Conservation (phyloP, 257 asterid genomes). For the Anisodus acutangulus region DNA sequence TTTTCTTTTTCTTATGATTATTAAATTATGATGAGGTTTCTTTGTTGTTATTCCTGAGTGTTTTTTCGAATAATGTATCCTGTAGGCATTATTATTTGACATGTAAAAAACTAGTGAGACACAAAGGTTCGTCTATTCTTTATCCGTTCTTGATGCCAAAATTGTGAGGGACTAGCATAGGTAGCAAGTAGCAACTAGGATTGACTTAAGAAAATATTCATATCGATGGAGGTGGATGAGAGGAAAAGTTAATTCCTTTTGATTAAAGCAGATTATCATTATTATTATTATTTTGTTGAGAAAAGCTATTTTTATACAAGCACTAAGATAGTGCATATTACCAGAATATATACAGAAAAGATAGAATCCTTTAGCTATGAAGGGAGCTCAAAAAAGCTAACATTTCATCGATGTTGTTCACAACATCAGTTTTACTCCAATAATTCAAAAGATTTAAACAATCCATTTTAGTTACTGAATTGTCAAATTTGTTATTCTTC, state of each 20-base stretch:
- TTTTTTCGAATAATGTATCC: background rate
- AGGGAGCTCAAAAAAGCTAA: background rate
- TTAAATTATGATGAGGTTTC: background rate
- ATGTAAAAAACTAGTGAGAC: background rate
- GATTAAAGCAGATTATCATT: background rate
- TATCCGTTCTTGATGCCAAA: conserved; percentile 7
- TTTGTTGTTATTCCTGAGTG: background rate
- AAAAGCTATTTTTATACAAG: no score
- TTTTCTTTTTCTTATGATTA: conserved; percentile 18
- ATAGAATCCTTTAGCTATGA: background rate
- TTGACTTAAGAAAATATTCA: conserved; percentile 10
- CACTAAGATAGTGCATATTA: background rate
- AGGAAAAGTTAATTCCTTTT: background rate
- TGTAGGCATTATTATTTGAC: background rate
- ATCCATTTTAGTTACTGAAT: background rate
- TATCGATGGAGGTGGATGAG: conserved; percentile 13
- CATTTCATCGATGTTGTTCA: background rate
- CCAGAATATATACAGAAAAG: background rate
- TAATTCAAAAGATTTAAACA: background rate
- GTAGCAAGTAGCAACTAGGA: background rate
- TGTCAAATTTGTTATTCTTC: conserved; percentile 4
- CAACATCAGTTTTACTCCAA: background rate
- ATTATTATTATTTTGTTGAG: background rate
- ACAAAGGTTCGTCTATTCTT: background rate
- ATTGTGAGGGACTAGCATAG: background rate